Base-by-base conservation (phyloP, 352 stramenopile species). In the Blastocystis sp. region DNA sequence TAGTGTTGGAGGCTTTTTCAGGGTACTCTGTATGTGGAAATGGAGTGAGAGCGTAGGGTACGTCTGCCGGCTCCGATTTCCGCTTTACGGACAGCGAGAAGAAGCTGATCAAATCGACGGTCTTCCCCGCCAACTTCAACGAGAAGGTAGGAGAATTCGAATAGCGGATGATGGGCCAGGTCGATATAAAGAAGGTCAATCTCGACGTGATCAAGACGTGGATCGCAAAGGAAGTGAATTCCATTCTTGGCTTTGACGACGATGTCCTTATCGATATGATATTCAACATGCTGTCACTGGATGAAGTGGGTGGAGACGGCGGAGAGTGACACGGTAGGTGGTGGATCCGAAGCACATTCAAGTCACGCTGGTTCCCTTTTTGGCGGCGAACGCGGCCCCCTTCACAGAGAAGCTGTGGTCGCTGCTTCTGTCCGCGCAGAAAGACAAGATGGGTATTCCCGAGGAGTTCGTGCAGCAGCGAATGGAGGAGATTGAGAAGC, bases 131-230 rank as follows among this genome's bases (percentile, higher is more conserved):
- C 3, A 85, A 85, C n/a, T 85, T 85, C 60, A 85, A 67, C 45
- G 74, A 85, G 29, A 85, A 85, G 60, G 74, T 85, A 41, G 12
- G 31, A 50, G 6, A 33, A 3, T 2, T 1, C 19, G 29, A 31
- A 70, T 9, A 21, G 55, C 2, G 39, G 12, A 35, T 62, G 37
- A 69, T 24, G n/a, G 19, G 4, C 2, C 50, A 89, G 67, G 33
- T 89, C 3, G 79, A 89, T 55, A 70, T 89, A 31, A 89, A 71
- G 29, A 89, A 89, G 45, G 79, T 89, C n/a, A 89, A 89, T 89
- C 63, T 80, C 9, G 79, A 89, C 29, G 55, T 61, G 6, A 78
- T 89, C 59, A 89, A 89, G 33, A 71, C 35, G 19, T 89, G 79
- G 79, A 89, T 89, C 39, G 79, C 79, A n/a, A 77, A 89, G 37